Evolutionary conservation across 192 early-diverging fungal genomes (phyloP).

Genomic region (Podila epicladia): DNA sequence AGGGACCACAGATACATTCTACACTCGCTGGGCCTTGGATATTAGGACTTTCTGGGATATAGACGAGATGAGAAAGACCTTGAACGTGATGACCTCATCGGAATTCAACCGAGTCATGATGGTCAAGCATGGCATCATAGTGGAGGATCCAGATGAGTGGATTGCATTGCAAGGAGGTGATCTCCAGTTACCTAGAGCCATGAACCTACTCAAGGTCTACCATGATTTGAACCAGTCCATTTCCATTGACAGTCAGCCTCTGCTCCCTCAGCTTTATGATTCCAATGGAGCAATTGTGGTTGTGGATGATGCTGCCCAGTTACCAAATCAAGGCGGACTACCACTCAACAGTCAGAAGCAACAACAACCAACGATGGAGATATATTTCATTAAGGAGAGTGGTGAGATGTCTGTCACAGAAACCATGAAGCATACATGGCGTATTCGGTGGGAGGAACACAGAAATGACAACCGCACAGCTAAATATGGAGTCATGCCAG

Average conservation of each 20-base stretch:
- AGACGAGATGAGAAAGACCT: conserved; percentile 4
- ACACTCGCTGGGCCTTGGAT: conserved; percentile 9
- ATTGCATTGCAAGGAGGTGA: conserved; percentile 4
- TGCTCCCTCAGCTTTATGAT: too few species aligned
- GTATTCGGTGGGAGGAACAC: too few species aligned
- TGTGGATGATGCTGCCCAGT: too few species aligned
- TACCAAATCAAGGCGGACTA: too few species aligned
- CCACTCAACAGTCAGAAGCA: too few species aligned
- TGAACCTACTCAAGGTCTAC: conserved; percentile 10
- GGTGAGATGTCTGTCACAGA: too few species aligned
- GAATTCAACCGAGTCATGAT: conserved; percentile 16
- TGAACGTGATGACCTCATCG: conserved; percentile 11
- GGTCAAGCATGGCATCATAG: conserved; percentile 9
- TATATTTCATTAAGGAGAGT: too few species aligned
- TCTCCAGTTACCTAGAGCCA: conserved; percentile 10
- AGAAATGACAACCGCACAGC: too few species aligned
- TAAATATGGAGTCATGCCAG: too few species aligned
- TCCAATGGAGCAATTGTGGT: too few species aligned
- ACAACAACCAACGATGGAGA: too few species aligned
- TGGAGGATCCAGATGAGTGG: conserved; percentile 12
- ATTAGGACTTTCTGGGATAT: conserved; percentile 7
- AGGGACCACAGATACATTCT: conserved; percentile 7
- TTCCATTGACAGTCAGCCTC: not conserved
- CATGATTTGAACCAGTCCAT: conserved; percentile 14
- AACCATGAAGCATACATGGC: too few species aligned